These are phyloP conservation scores for Ganoderma meredithae DNA, from an alignment of 1,284 basidiomycete species.

Conservation along the genomic window DNA sequence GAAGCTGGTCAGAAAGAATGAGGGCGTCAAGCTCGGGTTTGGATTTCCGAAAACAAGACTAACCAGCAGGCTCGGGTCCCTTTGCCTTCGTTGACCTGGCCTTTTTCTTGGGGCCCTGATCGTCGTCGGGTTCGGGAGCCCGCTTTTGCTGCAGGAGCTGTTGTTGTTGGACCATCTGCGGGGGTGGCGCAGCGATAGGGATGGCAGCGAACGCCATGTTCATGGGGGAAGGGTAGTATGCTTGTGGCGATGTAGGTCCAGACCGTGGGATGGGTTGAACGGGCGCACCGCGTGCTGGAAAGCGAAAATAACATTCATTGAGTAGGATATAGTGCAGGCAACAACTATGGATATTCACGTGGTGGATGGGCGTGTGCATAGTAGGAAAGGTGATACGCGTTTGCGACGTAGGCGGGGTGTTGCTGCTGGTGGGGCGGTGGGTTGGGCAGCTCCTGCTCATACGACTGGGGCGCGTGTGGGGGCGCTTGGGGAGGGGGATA, in stretches of 20 bases:
- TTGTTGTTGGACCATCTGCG: slow-evolving; percentile 36
- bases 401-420: slow-evolving; percentile 33
- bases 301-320: slow-evolving; percentile 62
- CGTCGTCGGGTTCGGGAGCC: slow-evolving; percentile 46
- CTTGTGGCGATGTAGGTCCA: slow-evolving; percentile 32
- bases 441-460: slow-evolving; percentile 24
- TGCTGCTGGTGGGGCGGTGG: slow-evolving; percentile 23
- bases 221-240: slow-evolving; percentile 32
- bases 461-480: slow-evolving; percentile 29
- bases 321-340: slow-evolving; percentile 53
- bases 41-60: slow-evolving; percentile 24
- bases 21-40: slow-evolving; percentile 23
- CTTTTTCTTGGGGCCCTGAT: slow-evolving; percentile 50
- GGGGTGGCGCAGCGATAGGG: slow-evolving; percentile 33
- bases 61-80: slow-evolving; percentile 43
- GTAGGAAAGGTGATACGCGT: slow-evolving; percentile 35
- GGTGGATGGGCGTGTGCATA: slow-evolving; percentile 32
- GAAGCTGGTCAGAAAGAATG: slow-evolving; percentile 42
- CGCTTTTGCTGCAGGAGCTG: slow-evolving; percentile 49
- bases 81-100: slow-evolving; percentile 47
- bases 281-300: slow-evolving; percentile 57
- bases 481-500: slow-evolving; percentile 24
- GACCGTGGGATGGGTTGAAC: slow-evolving; percentile 37
- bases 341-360: slow-evolving; percentile 35
- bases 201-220: slow-evolving; percentile 33